These are phyloP conservation scores for Ogataea corticis DNA, from an alignment of 805 yeast species.

Conservation along the genomic window DNA sequence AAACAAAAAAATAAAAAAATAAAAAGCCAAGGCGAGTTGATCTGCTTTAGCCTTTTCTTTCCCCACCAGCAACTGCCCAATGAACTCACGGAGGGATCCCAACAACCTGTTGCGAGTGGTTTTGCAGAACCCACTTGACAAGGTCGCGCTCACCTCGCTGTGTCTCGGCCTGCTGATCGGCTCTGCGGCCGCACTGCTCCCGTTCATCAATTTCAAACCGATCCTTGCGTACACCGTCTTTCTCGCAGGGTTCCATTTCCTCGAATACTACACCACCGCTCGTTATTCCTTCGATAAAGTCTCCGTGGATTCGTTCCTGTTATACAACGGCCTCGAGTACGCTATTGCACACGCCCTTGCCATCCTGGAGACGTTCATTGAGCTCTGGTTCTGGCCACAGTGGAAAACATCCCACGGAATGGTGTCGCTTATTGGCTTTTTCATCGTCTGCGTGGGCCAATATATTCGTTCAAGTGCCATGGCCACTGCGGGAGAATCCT, in stretches of 20 bases:
- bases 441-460: conserved; percentile 62
- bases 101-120: conserved; percentile 18
- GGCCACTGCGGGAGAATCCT: conserved; percentile 84
- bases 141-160: conserved; percentile 45
- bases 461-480: conserved; percentile 69
- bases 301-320: conserved; percentile 66
- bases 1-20: no score
- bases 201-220: conserved; percentile 32
- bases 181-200: conserved; percentile 32
- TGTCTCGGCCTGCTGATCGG: conserved; percentile 47
- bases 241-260: conserved; percentile 67
- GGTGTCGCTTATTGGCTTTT: conserved; percentile 45
- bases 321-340: conserved; percentile 64
- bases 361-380: conserved; percentile 49
- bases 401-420: conserved; percentile 25
- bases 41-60: not conserved
- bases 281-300: conserved; percentile 65
- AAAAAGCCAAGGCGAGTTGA: no score
- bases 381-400: conserved; percentile 41
- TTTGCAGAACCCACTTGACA: conserved; percentile 38
- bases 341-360: conserved; percentile 57
- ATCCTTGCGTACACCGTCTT: conserved; percentile 48
- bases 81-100: conserved; percentile 8
- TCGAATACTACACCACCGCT: conserved; percentile 84
- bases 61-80: not conserved